A percentile compares a stretch with the other conserved stretches of the same genome.
Evolutionary conservation across 768 basidiomycete species (phyloP).

Genomic region (Suillus paluster): DNA sequence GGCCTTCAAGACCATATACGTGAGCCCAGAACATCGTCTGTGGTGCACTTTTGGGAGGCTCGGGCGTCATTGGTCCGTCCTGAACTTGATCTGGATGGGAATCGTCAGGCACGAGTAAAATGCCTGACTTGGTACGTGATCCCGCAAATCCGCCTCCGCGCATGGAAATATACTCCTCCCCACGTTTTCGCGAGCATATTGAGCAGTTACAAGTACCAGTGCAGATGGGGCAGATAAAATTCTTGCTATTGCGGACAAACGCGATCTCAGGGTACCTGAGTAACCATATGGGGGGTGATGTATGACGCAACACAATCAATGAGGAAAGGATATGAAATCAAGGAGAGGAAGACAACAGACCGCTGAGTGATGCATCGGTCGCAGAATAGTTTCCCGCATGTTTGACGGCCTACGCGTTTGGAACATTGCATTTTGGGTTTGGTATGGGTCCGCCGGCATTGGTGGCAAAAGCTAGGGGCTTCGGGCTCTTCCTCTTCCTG

Average conservation of each 20-base stretch:
- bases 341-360: conserved; percentile 23
- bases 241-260: conserved; percentile 34
- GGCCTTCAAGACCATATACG: conserved; percentile 35
- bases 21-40: conserved; percentile 37
- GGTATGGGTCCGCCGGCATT: conserved; percentile 34
- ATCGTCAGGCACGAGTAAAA: conserved; percentile 29
- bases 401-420: conserved; percentile 16
- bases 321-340: conserved; percentile 7
- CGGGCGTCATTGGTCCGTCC: conserved; percentile 6
- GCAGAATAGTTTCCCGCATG: conserved; percentile 41
- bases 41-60: neutral
- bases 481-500: neutral
- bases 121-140: conserved; percentile 23
- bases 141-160: conserved; percentile 27
- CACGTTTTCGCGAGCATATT: conserved; percentile 45
- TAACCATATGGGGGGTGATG: neutral
- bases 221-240: conserved; percentile 52
- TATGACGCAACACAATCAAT: neutral
- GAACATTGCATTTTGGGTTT: conserved; percentile 44
- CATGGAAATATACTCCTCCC: conserved; percentile 49
- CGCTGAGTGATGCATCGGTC: conserved; percentile 38
- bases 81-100: neutral
- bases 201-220: conserved; percentile 53
- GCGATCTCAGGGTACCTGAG: conserved; percentile 44
- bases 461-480: conserved; percentile 36